Conservation (phyloP, 1,284 basidiomycete species). For the Ceratobasidium sp. region DNA sequence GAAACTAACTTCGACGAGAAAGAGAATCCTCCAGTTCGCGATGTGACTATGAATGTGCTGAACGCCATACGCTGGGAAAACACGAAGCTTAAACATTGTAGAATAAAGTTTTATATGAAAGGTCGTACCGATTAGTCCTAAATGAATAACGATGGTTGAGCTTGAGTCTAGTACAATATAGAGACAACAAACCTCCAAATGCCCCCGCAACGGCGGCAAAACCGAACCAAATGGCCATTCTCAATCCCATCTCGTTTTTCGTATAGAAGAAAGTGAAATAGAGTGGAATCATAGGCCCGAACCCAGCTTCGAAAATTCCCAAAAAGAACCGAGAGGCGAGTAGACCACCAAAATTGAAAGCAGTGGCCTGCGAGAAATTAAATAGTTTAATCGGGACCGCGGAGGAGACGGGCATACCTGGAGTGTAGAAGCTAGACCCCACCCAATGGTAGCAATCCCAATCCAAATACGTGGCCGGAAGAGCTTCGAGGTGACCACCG, state of each 20-base stretch:
- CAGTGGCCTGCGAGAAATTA: constrained; percentile 63
- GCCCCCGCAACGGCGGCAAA: constrained; percentile 84
- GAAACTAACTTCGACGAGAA: constrained; percentile 76
- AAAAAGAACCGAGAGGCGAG: constrained; percentile 71
- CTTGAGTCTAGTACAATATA: not conserved
- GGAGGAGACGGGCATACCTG: constrained; percentile 64
- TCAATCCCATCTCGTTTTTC: constrained; percentile 75
- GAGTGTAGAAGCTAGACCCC: constrained; percentile 76
- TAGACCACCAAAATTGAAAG: constrained; percentile 70
- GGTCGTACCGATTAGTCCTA: constrained; percentile 35
- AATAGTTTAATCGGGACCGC: constrained; percentile 13
- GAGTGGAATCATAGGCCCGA: constrained; percentile 78
- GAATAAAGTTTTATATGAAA: not conserved
- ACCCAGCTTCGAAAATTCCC: constrained; percentile 79
- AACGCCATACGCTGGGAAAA: constrained; percentile 51
- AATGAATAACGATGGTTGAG: too few relatives aligned
- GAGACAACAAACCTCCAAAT: constrained; percentile 68
- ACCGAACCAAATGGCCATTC: constrained; percentile 83
- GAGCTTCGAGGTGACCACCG: constrained; percentile 74
- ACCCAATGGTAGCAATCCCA: constrained; percentile 73
- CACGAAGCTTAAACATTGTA: too few relatives aligned
- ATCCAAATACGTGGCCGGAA: constrained; percentile 76
- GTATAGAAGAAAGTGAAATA: constrained; percentile 85
- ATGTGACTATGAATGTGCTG: constrained; percentile 53
- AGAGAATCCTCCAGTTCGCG: constrained; percentile 75